Evolutionary conservation across 306 rosid species (phyloP).

Genomic region (Quercus ilex): DNA sequence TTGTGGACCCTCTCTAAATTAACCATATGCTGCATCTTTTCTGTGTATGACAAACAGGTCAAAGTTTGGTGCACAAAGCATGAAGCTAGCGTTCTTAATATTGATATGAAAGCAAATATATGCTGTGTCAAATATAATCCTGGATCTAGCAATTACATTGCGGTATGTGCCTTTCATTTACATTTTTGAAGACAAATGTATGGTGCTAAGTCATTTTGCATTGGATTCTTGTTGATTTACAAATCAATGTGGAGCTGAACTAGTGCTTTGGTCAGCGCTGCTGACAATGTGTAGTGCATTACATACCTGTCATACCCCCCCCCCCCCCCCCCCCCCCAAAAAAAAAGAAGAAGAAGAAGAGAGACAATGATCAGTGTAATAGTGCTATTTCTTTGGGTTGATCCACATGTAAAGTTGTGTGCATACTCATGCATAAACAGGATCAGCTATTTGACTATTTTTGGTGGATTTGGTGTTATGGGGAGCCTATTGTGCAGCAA

Average conservation of each 20-base stretch:
- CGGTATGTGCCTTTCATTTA: slow-evolving; percentile 52
- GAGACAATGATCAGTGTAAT: too few relatives aligned
- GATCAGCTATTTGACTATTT: not conserved
- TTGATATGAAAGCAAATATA: slow-evolving; percentile 99
- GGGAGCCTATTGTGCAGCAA: not conserved
- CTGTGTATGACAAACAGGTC: slow-evolving; percentile 52
- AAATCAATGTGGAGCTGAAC: slow-evolving; percentile 21
- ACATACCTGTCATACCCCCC: not conserved
- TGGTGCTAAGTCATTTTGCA: slow-evolving; percentile 5
- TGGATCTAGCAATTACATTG: slow-evolving; percentile 85
- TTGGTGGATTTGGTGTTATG: not conserved
- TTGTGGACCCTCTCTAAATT: not conserved
- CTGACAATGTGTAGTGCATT: slow-evolving; percentile 6
- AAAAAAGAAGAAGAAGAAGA: too few relatives aligned
- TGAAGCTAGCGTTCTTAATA: slow-evolving; percentile 85
- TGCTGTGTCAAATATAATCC: slow-evolving; percentile 98
- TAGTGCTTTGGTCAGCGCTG: slow-evolving; percentile 13
- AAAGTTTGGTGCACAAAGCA: slow-evolving; percentile 95
- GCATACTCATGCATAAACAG: not conserved
- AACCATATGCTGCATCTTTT: slow-evolving; percentile 13
- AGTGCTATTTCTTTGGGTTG: not conserved
- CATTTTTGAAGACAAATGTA: slow-evolving; percentile 16
- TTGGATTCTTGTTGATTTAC: slow-evolving; percentile 15
- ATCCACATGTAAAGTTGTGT: not conserved
- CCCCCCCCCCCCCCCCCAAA: too few relatives aligned